These are phyloP conservation scores for Fusarium sp. DNA, from an alignment of 2,329 filamentous ascomycete species.

Conservation along the genomic window DNA sequence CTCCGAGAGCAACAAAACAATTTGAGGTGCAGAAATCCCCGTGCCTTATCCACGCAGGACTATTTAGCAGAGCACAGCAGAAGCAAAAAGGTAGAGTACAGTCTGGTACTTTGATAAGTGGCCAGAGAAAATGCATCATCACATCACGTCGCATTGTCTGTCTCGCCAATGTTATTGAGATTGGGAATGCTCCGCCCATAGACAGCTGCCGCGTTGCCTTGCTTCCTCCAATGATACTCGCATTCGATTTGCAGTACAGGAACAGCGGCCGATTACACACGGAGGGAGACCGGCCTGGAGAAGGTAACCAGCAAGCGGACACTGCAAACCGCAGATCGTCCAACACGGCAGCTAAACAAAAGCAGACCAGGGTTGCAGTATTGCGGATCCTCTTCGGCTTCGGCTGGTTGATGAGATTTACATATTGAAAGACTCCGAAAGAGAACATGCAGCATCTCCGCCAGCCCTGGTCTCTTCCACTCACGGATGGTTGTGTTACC, in stretches of 20 bases:
- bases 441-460: slow-evolving; percentile 43
- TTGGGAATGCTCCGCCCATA: slow-evolving; percentile 42
- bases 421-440: slow-evolving; percentile 35
- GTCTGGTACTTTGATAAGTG: slow-evolving; percentile 26
- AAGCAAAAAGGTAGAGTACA: slow-evolving; percentile 8
- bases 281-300: slow-evolving; percentile 28
- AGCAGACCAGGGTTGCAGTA: slow-evolving; percentile 40
- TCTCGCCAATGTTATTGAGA: slow-evolving; percentile 35
- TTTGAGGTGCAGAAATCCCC: slow-evolving; percentile 25
- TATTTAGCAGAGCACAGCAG: slow-evolving; percentile 7
- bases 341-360: slow-evolving; percentile 40
- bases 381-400: slow-evolving; percentile 40
- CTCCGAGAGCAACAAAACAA: slow-evolving; percentile 29
- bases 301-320: slow-evolving; percentile 30
- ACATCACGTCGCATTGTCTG: slow-evolving; percentile 45
- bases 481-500: slow-evolving; percentile 30
- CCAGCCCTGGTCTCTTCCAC: slow-evolving; percentile 37
- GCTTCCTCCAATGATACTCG: slow-evolving; percentile 38
- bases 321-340: slow-evolving; percentile 46
- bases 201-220: slow-evolving; percentile 40
- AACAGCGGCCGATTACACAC: slow-evolving; percentile 38
- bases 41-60: slow-evolving; percentile 39
- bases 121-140: slow-evolving; percentile 42
- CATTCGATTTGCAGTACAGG: slow-evolving; percentile 3
- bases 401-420: slow-evolving; percentile 38